Base-by-base conservation (phyloP, 2,329 filamentous ascomycete species). In the Talaromyces pinophilus region DNA sequence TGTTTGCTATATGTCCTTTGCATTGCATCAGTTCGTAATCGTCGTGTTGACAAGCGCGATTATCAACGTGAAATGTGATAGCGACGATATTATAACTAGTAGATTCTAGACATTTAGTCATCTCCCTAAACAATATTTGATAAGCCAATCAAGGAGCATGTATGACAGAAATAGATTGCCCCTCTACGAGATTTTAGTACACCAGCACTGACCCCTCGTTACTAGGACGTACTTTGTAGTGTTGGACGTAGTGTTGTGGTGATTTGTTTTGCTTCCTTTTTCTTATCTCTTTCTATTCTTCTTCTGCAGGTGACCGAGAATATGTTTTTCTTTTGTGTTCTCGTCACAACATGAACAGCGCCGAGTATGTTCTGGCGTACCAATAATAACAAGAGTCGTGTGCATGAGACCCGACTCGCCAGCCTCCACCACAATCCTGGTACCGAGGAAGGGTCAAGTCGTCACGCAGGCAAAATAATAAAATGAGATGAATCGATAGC, bases 191-290 rank as follows among this genome's bases (percentile, higher is more conserved):
- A 35, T 55, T 19, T 13, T 19, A 55, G 52, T 55, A 13, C 28
- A 19, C 30, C 30, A 55, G 52, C 52, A 57, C 54, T 57, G 54
- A 57, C 54, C 54, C 54, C 54, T 57, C 54, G 40, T 38, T 55
- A 35, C 28, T 19, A 38, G 11, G 15, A 22, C 25, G 15, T 15
- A 50, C 1, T 4, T 6, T 19, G 19, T 25, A 25, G 25, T 25
- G 25, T 25, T 25, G 25, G 25, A 33, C 5, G 17, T 42, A 15
- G 40, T 44, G 42, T 46, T 19, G 48, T 30, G 22, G 50, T 33
- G 46, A 50, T 50, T 28, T 50, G 46, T 25, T 50, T 28, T 11
- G 46, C 22, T 50, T 50, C 46, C 11, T 8, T 17, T 52, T 52
- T 55, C 3, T 38, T 3, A 19, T 25, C 25, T 17, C 19, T 57